phyloP scores from a whole-genome alignment of 2,329 filamentous ascomycete species.

The Geoglossum cookeanum region DNA sequence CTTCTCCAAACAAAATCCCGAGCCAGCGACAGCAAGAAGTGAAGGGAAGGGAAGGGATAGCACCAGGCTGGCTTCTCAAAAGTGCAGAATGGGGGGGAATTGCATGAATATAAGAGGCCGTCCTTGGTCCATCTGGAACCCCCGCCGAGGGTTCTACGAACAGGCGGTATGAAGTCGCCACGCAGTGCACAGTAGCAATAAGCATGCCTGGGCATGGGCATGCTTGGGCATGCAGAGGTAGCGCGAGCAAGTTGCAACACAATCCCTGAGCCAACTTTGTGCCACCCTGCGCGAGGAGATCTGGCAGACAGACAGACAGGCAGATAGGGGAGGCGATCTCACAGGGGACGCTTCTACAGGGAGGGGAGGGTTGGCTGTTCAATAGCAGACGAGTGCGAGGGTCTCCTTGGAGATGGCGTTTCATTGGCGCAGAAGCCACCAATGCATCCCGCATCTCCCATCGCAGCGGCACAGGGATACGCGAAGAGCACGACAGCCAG shows the following conservation, averaged over 20 bases:
- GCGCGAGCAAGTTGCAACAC: no score
- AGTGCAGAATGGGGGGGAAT: neutral
- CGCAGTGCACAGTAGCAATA: neutral
- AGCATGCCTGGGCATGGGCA: neutral
- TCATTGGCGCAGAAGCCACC: neutral
- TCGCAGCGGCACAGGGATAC: no score
- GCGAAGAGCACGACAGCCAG: no score
- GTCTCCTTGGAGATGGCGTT: neutral
- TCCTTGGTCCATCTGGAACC: neutral
- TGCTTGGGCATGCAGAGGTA: neutral
- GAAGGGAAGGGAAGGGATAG: neutral
- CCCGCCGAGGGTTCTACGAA: neutral
- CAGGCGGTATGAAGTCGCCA: neutral
- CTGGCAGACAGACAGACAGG: neutral
- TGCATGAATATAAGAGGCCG: neutral
- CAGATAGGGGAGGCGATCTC: no score
- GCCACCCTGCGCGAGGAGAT: neutral
- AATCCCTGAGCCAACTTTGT: no score
- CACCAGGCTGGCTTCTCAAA: neutral
- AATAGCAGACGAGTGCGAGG: neutral
- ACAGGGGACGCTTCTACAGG: neutral
- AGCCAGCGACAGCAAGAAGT: neutral
- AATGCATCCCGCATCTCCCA: no score
- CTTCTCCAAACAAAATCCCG: neutral
- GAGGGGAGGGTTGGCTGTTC: neutral